phyloP scores from a whole-genome alignment of 2,329 filamentous ascomycete species.

The Beauveria bassiana region DNA sequence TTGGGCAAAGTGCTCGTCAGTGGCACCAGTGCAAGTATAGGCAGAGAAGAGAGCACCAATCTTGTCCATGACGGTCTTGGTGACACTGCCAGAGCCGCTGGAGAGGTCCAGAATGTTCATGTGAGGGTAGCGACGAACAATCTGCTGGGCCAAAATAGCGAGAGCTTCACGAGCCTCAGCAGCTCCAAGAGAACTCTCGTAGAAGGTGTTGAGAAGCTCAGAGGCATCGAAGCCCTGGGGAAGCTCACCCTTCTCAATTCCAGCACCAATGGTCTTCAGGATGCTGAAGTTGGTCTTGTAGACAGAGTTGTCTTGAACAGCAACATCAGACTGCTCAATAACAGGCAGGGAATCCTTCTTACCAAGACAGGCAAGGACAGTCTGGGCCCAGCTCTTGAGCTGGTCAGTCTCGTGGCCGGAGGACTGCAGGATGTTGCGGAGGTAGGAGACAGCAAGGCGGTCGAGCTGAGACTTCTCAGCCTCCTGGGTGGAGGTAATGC shows the following conservation, averaged over 20 bases:
- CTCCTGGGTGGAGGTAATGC: slow-evolving; percentile 6
- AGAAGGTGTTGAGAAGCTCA: slow-evolving; percentile 9
- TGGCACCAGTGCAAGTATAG: slow-evolving; percentile 12
- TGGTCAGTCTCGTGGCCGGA: slow-evolving; percentile 9
- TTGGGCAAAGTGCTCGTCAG: slow-evolving; percentile 10
- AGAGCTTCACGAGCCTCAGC: slow-evolving; percentile 4
- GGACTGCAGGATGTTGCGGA: slow-evolving; percentile 8
- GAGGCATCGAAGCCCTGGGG: background rate
- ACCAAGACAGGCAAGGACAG: slow-evolving; percentile 4
- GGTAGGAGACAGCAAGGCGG: slow-evolving; percentile 7
- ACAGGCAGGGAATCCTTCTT: slow-evolving; percentile 1
- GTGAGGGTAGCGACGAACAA: slow-evolving; percentile 12
- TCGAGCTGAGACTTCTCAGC: slow-evolving; percentile 9
- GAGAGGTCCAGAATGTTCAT: slow-evolving; percentile 12
- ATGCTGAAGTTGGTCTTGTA: slow-evolving; percentile 6
- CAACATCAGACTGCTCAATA: background rate
- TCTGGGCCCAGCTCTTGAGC: slow-evolving; percentile 11
- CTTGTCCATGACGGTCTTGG: slow-evolving; percentile 7
- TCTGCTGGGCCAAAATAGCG: slow-evolving; percentile 8
- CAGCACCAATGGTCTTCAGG: slow-evolving; percentile 7
- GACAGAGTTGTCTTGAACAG: background rate
- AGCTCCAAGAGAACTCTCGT: slow-evolving; percentile 6
- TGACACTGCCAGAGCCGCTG: slow-evolving; percentile 9
- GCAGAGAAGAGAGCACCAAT: slow-evolving; percentile 7
- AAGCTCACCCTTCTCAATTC: slow-evolving; percentile 5